Evolutionary conservation across 78 protist species (phyloP), one percentile per base, ranked within the genome.

Genomic region (Emiliania huxleyi): DNA sequence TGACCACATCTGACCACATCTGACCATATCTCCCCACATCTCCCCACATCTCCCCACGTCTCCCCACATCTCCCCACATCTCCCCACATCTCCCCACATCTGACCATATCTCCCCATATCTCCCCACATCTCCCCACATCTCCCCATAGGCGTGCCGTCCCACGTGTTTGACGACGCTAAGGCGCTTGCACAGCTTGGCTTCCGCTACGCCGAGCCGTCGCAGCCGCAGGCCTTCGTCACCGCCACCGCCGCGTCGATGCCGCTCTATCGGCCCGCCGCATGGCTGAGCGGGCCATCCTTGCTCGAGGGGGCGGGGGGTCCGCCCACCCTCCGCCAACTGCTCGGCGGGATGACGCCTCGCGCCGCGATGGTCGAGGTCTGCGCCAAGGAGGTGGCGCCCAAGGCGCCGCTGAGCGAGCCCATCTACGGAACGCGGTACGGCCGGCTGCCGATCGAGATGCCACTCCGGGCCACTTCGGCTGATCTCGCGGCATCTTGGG

Each of bases 171-270:
- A 29, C 3, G 81, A 71, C 21, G 35, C 35, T 8, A 6, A 22
- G 42, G 21, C 43, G 37, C 2, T 71, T 35, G 23, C 23, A 2
- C 23, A 8, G 81, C 35, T 35, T 12, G 43, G 19, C 42, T 71
- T 71, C 81, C 42, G n/a, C 40, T 71, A 71, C 42, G 81, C 81
- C 35, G 81, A 71, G 81, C 75, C 75, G 75, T 26, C 75, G 75
- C 75, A 12, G n/a, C 75, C 75, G n/a, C 37, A 26, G 2, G 8
- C 23, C 33, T 26, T 69, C 75, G 75, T 69, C 38, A 12, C 18
- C 33, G 3, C 75, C 11, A 15, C 75, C 37, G 75, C n/a, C 33
- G 37, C 33, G 33, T 4, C 75, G 37, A 26, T 26, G 75, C 75
- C 37, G 75, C 75, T 69, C 75, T 69, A 29, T 15, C 38, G 33